Base-by-base conservation (phyloP, 768 basidiomycete genomes). In the Podaxis sp. region DNA sequence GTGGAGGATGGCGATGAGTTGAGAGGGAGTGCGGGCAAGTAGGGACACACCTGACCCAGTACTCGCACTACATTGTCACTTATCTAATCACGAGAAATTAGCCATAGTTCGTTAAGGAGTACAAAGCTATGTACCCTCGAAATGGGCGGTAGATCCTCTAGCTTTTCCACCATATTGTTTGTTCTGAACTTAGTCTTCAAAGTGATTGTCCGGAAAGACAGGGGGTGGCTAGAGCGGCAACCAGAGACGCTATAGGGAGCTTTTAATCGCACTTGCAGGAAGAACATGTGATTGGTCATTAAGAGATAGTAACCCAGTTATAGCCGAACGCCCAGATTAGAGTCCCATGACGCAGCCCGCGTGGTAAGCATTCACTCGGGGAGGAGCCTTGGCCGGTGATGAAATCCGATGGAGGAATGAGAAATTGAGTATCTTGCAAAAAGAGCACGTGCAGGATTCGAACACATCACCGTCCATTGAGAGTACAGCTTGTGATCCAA, bases 1-100 rank as follows among this genome's bases (percentile, higher is more conserved):
- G 41, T 11, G 8, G 33, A 8, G 33, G n/a, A 8, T 20, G 13
- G 40, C 15, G 30, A 11, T 53, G 28, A 40, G 40, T 13, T 30
- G 49, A 46, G 10, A 62, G 30, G 10, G 38, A 15, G 48, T n/a
- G 8, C 40, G 6, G 20, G 24, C 22, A n/a, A 20, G 10, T 11
- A 38, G 22, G 50, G 48, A 69, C 77, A 51, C 70, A 90, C 92
- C 86, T 93, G 91, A 3, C 89, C 92, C 20, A 94, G 75, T 7
- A 94, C 79, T 65, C 92, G 79, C 6, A 87, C 76, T 0, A 93
- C 86, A 60, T 82, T 79, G 26, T 84, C 81, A 68, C 87, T 92
- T 58, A 94, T 77, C 91, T 93, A 68, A 59, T 50, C 37, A 56
- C 12, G n/a, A 41, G 59, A 48, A 8, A 49, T 51, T 56, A 22